Percentiles rank a stretch among this genome's conserved stretches.
Evolutionary conservation across 345 rosid species (phyloP).

Genomic region (Xanthoceras sorbifolium): DNA sequence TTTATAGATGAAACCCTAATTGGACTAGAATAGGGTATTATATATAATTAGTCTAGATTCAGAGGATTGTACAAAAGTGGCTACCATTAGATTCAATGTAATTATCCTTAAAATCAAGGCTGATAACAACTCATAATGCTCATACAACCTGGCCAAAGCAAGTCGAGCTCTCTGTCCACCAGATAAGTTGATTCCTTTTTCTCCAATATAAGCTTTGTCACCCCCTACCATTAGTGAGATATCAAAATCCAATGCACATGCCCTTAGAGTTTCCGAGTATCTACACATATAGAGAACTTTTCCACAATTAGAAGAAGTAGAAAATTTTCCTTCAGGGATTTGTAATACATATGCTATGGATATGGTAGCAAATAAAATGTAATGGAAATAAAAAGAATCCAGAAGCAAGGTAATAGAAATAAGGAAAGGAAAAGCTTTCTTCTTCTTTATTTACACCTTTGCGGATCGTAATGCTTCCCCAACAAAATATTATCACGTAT

Average conservation of each 20-base stretch:
- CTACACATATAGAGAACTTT: conserved; percentile 35
- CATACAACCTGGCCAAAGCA: conserved; percentile 80
- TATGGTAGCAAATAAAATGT: neutral
- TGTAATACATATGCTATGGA: neutral
- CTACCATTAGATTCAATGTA: neutral
- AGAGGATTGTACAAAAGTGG: neutral
- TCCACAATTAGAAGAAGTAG: neutral
- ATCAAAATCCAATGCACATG: conserved; percentile 82
- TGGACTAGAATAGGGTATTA: neutral
- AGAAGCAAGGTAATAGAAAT: conserved; percentile 1
- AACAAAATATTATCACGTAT: conserved; percentile 73
- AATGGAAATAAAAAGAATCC: neutral
- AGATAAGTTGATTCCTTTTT: conserved; percentile 88
- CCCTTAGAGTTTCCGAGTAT: conserved; percentile 60
- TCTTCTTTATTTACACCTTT: conserved; percentile 49
- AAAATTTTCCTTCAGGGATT: conserved; percentile 4
- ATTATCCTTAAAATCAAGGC: neutral
- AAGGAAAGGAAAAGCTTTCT: neutral
- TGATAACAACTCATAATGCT: neutral
- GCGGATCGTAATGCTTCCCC: conserved; percentile 59
- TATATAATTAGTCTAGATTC: neutral
- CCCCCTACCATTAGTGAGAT: conserved; percentile 79
- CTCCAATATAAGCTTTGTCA: conserved; percentile 82
- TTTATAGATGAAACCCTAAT: neutral
- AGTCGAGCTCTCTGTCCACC: conserved; percentile 98